Evolutionary conservation across 768 basidiomycete genomes (phyloP).

Genomic region (Kondoa malvinella): DNA sequence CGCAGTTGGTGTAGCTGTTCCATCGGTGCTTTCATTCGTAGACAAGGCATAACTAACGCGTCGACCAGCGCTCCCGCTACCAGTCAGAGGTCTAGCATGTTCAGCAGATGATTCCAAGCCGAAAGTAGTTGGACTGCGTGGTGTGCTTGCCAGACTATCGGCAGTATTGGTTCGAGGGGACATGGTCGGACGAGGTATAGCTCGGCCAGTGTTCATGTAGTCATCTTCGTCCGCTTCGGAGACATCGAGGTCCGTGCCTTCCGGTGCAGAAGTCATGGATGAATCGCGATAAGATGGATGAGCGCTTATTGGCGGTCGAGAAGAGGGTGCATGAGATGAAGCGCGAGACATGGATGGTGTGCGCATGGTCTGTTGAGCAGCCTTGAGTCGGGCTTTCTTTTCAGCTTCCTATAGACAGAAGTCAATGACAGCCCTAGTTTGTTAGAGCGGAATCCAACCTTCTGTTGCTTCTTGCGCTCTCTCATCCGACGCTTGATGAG

Average conservation of each 20-base stretch:
- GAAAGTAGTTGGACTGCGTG: background rate
- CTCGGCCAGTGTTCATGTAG: background rate
- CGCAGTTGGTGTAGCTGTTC: background rate
- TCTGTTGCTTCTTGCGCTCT: constrained; percentile 29
- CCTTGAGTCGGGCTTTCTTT: background rate
- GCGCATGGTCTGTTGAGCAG: constrained; percentile 15
- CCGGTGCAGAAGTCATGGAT: background rate
- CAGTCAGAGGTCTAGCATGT: constrained; percentile 22
- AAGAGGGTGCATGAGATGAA: constrained; percentile 16
- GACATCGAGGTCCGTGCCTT: background rate
- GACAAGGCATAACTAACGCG: background rate
- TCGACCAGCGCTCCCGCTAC: constrained; percentile 20
- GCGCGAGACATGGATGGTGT: constrained; percentile 19
- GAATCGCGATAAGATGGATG: background rate
- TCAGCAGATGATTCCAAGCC: background rate
- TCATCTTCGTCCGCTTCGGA: background rate
- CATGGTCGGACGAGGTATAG: background rate
- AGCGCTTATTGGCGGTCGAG: constrained; percentile 7
- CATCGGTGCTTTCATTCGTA: constrained; percentile 2
- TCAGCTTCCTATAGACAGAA: constrained; percentile 12
- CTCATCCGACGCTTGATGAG: constrained; percentile 33
- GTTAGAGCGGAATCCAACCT: constrained; percentile 24
- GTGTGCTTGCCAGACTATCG: background rate
- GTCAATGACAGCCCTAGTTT: constrained; percentile 11
- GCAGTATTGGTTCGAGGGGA: background rate